Conservation (phyloP, 768 basidiomycete genomes). For the Neoboletus subvelutipes region DNA sequence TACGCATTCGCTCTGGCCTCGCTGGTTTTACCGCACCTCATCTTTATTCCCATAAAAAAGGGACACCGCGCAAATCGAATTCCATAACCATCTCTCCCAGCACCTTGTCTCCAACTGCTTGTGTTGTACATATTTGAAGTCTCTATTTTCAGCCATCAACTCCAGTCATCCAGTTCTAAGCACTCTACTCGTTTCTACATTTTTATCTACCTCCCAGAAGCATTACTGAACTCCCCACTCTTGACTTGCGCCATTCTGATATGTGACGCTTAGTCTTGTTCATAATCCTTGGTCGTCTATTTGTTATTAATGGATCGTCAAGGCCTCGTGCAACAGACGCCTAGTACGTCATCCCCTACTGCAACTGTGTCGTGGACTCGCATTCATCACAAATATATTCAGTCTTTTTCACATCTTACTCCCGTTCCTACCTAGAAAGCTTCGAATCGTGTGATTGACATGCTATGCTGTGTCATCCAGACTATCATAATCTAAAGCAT, state of each 20-base stretch:
- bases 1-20: background rate
- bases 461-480: background rate
- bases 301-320: conserved; percentile 3
- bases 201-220: background rate
- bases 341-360: conserved; percentile 8
- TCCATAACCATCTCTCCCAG: background rate
- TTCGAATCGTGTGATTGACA: background rate
- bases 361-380: background rate
- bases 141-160: background rate
- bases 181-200: background rate
- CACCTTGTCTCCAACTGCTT: background rate
- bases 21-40: background rate
- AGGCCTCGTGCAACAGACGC: background rate
- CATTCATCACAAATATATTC: conserved; percentile 8
- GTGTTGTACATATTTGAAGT: conserved; percentile 8
- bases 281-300: background rate
- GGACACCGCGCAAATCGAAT: background rate
- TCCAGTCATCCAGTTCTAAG: background rate
- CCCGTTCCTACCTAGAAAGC: background rate
- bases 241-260: background rate
- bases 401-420: background rate
- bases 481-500: conserved; percentile 7
- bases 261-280: background rate
- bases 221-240: background rate
- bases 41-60: background rate